Base-by-base conservation (phyloP, 257 asterid genomes). In the Mentha longifolia region DNA sequence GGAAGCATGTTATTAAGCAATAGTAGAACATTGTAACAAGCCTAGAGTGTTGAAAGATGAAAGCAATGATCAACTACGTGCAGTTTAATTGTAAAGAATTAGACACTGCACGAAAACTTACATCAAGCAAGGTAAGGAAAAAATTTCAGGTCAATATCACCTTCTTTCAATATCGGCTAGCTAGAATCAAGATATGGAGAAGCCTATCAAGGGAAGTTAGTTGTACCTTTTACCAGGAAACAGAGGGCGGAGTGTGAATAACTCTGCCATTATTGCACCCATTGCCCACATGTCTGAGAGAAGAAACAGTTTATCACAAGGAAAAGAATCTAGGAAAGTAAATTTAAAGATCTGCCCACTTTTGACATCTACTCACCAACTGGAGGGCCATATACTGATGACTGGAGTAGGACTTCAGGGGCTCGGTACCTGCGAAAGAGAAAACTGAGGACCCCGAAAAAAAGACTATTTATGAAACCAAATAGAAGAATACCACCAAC, bases 251-350 rank as follows among this genome's bases (percentile, higher is more conserved):
- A 86, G 86, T 42, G 89, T 78, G 59, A 85, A 79, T 63, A 87
- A 67, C 74, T 89, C 96, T 43, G 96, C 93, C 88, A 89, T 85
- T 59, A 89, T 87, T 46, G 93, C 96, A 50, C 96, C 96, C 91
- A 89, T 82, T 1, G 96, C 96, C 96, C 96, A 89, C 93, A 89
- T 87, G 79, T 89, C 96, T 80, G 83, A 58, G 71, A 74, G 13
- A 71, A 77, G 16, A 56, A 67, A 46, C 33, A 35, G 22, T 65
- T 71, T 13, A 81, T 68, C 47, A 61, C 22, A 22, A 42, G n/a
- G 46, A 25, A 61, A 60, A 65, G 1, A 74, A 67, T 28, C 39
- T 37, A 33, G 49, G 9, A 6, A 55, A 11, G 31, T 35, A 75
- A 43, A 15, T 16, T 2, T 9, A 16, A 71, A 15, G 61, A 45